Evolutionary conservation across 495 filamentous ascomycete species (phyloP), one percentile per base, ranked within the genome.

Genomic region (Tuber melanosporum): DNA sequence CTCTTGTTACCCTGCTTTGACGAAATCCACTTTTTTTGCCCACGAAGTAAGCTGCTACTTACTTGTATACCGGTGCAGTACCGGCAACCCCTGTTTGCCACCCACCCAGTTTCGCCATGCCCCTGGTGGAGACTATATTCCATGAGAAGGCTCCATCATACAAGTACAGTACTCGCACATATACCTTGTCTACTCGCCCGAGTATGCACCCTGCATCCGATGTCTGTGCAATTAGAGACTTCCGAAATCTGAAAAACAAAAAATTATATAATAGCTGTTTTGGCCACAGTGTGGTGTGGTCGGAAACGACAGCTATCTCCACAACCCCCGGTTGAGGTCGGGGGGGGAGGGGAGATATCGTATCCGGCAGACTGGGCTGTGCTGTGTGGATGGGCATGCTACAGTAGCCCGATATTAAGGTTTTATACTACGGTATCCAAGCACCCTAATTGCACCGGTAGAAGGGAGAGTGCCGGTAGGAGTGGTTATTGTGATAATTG

Each of bases 371-470:
- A 26, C 52, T 57, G 22, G 52, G 52, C 52, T 26, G 52, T 57
- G 52, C n/a, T 57, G 14, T 57, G 49, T 10, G 52, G 52, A 57
- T 26, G 52, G n/a, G n/a, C n/a, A 57, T 4, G 57, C 57, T 66
- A 46, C 45, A 46, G 45, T 14, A 66, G 57, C n/a, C 57, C 17
- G 57, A 66, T 66, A 66, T 32, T 66, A 66, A 66, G 57, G n/a
- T 66, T 66, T 66, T 66, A 66, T 66, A 17, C 57, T 66, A 17
- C n/a, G 57, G n/a, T 17, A 66, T 66, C 57, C n/a, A 66, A 66
- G 57, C 57, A 66, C 57, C 3, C n/a, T 32, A 43, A 43, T 43
- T 43, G 42, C 9, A 43, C 42, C 3, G 42, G 42, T 43, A 12
- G 22, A 57, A 57, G 22, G 26, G 26, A 66, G 14, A 32, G 26